Evolutionary conservation across 2,329 filamentous ascomycete genomes (phyloP).

Genomic region (Ophiocordyceps camponoti-saundersi): DNA sequence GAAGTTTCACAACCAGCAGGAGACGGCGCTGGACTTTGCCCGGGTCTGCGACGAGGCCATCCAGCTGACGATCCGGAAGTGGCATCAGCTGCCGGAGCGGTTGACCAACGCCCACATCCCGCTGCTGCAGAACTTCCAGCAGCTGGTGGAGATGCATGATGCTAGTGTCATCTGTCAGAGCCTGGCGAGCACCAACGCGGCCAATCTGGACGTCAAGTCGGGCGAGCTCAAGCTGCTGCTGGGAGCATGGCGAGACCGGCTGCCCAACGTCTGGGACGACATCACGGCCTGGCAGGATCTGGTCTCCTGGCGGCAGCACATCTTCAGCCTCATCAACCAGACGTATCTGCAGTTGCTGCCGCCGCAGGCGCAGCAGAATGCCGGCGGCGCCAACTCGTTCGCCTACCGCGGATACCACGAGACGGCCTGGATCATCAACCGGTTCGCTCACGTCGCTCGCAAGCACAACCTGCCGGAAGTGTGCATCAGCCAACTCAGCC

Average conservation of each 20-base stretch:
- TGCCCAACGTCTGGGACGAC: constrained; percentile 98
- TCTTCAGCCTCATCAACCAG: constrained; percentile 91
- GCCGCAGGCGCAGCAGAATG: constrained; percentile 54
- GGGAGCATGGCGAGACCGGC: constrained; percentile 83
- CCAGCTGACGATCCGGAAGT: constrained; percentile 91
- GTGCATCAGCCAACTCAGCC: constrained; percentile 89
- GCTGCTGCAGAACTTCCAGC: constrained; percentile 92
- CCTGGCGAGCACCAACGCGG: constrained; percentile 64
- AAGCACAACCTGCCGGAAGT: constrained; percentile 96
- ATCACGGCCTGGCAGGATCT: constrained; percentile 99
- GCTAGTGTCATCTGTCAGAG: constrained; percentile 93
- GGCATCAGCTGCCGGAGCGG: constrained; percentile 90
- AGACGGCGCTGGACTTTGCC: constrained; percentile 63
- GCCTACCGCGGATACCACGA: constrained; percentile 97
- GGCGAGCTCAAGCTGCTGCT: constrained; percentile 88
- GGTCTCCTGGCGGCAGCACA: constrained; percentile 98
- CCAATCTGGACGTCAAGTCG: constrained; percentile 84
- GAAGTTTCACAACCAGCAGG: constrained; percentile 82
- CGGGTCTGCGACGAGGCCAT: constrained; percentile 92
- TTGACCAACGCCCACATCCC: constrained; percentile 93
- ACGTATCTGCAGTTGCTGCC: constrained; percentile 81
- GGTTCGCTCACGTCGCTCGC: constrained; percentile 91
- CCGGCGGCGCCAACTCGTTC: constrained; percentile 71
- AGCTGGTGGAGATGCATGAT: constrained; percentile 92
- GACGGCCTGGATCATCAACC: constrained; percentile 99